Conservation (phyloP, 176 grass and related monocot genomes). For the Ensete ventricosum region DNA sequence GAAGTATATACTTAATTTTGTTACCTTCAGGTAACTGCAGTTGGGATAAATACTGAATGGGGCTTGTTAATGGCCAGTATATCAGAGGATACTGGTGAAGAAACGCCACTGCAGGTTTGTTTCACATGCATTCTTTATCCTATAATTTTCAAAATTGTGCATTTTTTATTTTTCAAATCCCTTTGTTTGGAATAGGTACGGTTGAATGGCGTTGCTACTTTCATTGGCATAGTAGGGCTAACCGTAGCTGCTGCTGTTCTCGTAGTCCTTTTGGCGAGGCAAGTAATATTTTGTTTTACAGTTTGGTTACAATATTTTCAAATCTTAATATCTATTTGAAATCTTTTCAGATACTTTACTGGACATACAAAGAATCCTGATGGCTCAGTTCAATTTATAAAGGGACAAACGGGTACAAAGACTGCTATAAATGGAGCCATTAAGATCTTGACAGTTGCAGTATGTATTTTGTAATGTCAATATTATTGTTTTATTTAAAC, state of each 20-base stretch:
- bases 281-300: slow-evolving; percentile 13
- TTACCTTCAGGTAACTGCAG: slow-evolving; percentile 56
- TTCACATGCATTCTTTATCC: neutral
- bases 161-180: slow-evolving; percentile 16
- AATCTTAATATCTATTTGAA: slow-evolving; percentile 13
- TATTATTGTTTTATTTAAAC: slow-evolving; percentile 5
- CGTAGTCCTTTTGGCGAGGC: slow-evolving; percentile 73
- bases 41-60: slow-evolving; percentile 96
- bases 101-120: slow-evolving; percentile 87
- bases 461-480: slow-evolving; percentile 27
- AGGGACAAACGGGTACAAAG: slow-evolving; percentile 72
- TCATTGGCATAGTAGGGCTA: slow-evolving; percentile 83
- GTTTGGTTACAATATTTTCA: neutral
- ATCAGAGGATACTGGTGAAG: slow-evolving; percentile 97
- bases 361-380: slow-evolving; percentile 68
- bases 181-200: slow-evolving; percentile 54
- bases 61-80: slow-evolving; percentile 94
- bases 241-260: slow-evolving; percentile 62
- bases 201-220: slow-evolving; percentile 88
- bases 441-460: slow-evolving; percentile 84
- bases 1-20: no score
- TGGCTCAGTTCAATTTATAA: slow-evolving; percentile 71
- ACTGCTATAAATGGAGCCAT: slow-evolving; percentile 52
- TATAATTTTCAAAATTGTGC: slow-evolving; percentile 1
- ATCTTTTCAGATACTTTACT: slow-evolving; percentile 72